A percentile compares a stretch with the other conserved stretches of the same genome.
These are phyloP conservation scores for Oryza officinalis DNA, from an alignment of 176 grass and related monocot genomes.

Conservation along the genomic window DNA sequence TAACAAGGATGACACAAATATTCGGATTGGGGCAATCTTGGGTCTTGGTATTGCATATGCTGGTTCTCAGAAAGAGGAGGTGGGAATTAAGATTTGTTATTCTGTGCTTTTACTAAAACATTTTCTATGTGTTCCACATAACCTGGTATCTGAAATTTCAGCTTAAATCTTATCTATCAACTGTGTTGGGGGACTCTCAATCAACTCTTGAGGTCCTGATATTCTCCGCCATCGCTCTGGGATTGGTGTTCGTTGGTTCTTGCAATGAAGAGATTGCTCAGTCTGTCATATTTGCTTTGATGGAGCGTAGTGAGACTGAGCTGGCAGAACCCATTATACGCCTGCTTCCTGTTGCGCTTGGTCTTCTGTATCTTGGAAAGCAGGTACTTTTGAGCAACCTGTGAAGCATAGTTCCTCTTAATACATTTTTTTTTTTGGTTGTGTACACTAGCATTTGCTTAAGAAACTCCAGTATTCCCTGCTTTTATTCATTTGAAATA, in stretches of 20 bases:
- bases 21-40: conserved; percentile 89
- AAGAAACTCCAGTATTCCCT: not conserved
- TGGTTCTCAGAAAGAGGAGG: conserved; percentile 95
- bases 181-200: conserved; percentile 76
- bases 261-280: conserved; percentile 99
- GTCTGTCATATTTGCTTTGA: conserved; percentile 87
- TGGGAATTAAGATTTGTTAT: conserved; percentile 16
- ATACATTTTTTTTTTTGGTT: conserved; percentile 17
- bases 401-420: not conserved
- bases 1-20: conserved; percentile 81
- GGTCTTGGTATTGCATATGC: conserved; percentile 97
- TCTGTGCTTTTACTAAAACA: conserved; percentile 2
- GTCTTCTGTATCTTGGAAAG: conserved; percentile 96
- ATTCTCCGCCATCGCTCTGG: conserved; percentile 82
- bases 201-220: conserved; percentile 87
- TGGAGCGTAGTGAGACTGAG: conserved; percentile 86
- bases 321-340: conserved; percentile 78
- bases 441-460: not conserved
- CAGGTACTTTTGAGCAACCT: conserved; percentile 55
- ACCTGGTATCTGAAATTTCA: conserved; percentile 47
- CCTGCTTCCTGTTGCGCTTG: conserved; percentile 89
- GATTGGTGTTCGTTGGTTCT: conserved; percentile 93
- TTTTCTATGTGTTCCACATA: conserved; percentile 24
- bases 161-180: conserved; percentile 69
- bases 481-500: not conserved